These are phyloP conservation scores for Aspergillus sclerotiicarbonarius DNA, from an alignment of 495 filamentous ascomycete genomes.

Conservation along the genomic window DNA sequence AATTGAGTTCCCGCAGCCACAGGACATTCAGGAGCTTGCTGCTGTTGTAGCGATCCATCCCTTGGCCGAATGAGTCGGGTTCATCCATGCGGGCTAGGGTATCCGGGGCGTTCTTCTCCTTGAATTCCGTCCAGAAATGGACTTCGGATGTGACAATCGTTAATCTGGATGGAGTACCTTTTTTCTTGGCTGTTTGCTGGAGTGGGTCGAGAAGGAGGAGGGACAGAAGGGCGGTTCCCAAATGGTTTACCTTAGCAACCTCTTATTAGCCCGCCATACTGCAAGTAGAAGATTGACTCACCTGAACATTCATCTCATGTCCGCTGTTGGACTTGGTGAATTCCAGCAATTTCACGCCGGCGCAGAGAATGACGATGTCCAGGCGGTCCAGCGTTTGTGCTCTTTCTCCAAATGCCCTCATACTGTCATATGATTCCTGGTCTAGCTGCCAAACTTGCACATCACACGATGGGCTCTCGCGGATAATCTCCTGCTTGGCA, in stretches of 20 bases:
- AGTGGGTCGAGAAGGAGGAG: slow-evolving; percentile 1
- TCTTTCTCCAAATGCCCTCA: slow-evolving; percentile 7
- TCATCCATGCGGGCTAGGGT: slow-evolving; percentile 5
- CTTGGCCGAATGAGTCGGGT: slow-evolving; percentile 2
- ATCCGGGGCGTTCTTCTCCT: not conserved
- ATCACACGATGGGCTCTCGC: not conserved
- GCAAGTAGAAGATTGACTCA: not conserved
- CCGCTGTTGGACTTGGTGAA: slow-evolving; percentile 4
- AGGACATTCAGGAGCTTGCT: slow-evolving; percentile 10
- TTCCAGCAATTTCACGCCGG: slow-evolving; percentile 8
- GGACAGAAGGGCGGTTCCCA: not conserved
- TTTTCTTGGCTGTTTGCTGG: not conserved
- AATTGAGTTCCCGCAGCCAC: slow-evolving; percentile 6
- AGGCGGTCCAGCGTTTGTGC: not conserved
- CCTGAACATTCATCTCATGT: slow-evolving; percentile 11
- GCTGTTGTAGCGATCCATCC: slow-evolving; percentile 7
- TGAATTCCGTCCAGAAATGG: slow-evolving; percentile 11
- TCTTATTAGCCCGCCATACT: not conserved
- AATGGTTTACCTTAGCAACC: not conserved
- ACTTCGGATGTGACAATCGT: slow-evolving; percentile 11
- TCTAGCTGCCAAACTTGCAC: slow-evolving; percentile 9
- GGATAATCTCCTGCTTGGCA: not conserved
- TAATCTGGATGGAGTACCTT: not conserved
- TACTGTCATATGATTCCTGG: slow-evolving; percentile 6
- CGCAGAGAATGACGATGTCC: slow-evolving; percentile 12